Percentiles rank a stretch among this genome's conserved stretches.
These are phyloP conservation scores for Mortierella sp. DNA, from an alignment of 371 early-diverging fungal species.

Conservation along the genomic window DNA sequence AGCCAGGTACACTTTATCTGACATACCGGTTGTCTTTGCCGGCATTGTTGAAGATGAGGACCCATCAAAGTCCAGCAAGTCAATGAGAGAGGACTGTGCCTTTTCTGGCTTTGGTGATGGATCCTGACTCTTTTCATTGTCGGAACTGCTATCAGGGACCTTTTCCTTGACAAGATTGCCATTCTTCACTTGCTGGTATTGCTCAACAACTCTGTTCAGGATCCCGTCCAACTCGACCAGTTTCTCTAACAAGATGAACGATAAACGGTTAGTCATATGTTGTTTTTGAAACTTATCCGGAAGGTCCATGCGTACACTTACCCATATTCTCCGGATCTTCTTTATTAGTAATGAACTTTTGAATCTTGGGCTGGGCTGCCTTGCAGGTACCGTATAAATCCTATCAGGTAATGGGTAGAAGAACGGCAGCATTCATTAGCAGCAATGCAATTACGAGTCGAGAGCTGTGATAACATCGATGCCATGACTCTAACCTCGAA, in stretches of 20 bases:
- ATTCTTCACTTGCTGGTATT: conserved; percentile 75
- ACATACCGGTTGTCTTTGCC: conserved; percentile 30
- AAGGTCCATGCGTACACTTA: conserved; percentile 18
- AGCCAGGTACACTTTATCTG: too few species aligned
- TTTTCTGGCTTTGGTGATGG: conserved; percentile 9
- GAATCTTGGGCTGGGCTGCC: conserved; percentile 73
- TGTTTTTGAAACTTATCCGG: background rate
- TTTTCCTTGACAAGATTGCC: conserved; percentile 64
- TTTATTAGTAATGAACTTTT: conserved; percentile 69
- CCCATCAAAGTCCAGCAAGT: conserved; percentile 25
- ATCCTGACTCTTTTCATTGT: conserved; percentile 1
- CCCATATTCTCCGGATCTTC: conserved; percentile 78
- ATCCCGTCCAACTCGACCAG: conserved; percentile 80
- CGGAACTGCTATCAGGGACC: conserved; percentile 14
- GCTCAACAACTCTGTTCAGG: conserved; percentile 80
- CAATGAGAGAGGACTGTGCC: conserved; percentile 31
- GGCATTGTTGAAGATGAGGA: conserved; percentile 20
- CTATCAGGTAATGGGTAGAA: conserved; percentile 18
- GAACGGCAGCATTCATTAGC: background rate
- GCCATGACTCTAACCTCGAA: conserved; percentile 57
- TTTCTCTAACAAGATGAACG: conserved; percentile 13
- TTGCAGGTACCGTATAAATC: conserved; percentile 63
- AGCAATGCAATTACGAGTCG: background rate
- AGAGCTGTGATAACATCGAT: background rate
- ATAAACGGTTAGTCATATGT: too few species aligned